Evolutionary conservation across 164 flowering plant genomes (phyloP).

Genomic region (Pachysandra terminalis): DNA sequence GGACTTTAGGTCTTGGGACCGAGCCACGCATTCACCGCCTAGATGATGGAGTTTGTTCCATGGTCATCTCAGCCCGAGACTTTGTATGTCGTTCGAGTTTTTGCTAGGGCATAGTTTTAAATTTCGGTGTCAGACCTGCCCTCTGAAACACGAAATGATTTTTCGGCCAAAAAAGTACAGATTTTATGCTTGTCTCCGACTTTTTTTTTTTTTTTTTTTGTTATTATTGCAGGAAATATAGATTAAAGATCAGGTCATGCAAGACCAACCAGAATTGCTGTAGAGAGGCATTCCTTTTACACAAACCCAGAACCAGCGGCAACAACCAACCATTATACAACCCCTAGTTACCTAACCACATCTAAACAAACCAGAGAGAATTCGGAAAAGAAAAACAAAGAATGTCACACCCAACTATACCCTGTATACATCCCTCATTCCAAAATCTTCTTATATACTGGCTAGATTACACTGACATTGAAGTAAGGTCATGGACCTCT

Average conservation of each 20-base stretch:
- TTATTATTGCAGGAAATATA: too few species aligned
- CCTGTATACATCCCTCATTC: slow-evolving; percentile 42
- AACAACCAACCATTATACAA: slow-evolving; percentile 23
- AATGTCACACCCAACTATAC: slow-evolving; percentile 32
- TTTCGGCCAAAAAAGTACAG: too few species aligned
- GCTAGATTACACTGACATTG: slow-evolving; percentile 43
- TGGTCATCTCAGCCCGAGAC: too few species aligned
- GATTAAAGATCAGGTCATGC: background rate
- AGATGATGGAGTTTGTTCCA: too few species aligned
- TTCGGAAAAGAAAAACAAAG: background rate
- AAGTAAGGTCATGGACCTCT: slow-evolving; percentile 22
- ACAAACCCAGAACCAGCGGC: slow-evolving; percentile 7
- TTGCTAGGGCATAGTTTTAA: too few species aligned
- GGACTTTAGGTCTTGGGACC: too few species aligned
- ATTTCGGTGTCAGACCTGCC: too few species aligned
- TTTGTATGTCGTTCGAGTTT: too few species aligned
- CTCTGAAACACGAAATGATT: too few species aligned
- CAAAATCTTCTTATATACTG: slow-evolving; percentile 47
- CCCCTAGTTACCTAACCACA: slow-evolving; percentile 17
- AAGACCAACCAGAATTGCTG: background rate
- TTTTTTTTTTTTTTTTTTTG: too few species aligned
- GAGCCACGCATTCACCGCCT: too few species aligned
- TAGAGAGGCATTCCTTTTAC: slow-evolving; percentile 14
- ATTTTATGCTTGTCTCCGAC: too few species aligned
- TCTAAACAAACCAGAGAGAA: background rate